Base-by-base conservation (phyloP, 2,329 filamentous ascomycete species). In the Fusarium heterosporum region DNA sequence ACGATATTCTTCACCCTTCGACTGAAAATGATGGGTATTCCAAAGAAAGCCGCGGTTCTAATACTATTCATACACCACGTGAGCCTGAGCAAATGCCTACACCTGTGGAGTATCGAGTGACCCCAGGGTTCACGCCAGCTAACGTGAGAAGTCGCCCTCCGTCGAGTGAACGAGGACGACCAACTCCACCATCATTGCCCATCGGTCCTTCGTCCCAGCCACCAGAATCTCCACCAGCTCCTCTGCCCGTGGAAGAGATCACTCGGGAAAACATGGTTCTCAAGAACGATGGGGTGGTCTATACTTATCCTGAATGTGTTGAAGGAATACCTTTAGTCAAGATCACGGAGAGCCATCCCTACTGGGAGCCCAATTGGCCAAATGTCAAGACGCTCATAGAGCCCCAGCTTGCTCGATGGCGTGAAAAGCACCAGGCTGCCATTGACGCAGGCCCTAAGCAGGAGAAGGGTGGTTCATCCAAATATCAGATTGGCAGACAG, bases 331-430 rank as follows among this genome's bases (percentile, higher is more conserved):
- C 85, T 1, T 65, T 87, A 4, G 80, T 77, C 36, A 85, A 84
- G 70, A 86, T 88, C 47, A 74, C 80, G 39, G 75, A 79, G 16
- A 74, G 69, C 9, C 82, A 88, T 39, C 81, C 83, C 0, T 87
- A 87, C 71, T 88, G 85, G 85, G 84, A 87, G 14, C 73, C 79
- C 0, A 78, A 80, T 6, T 88, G 86, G 86, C 79, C 79, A 12
- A 74, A 81, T 5, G 74, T 86, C 6, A 79, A 80, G 54, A 72
- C 73, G 2, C 64, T 80, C 8, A 81, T 86, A 9, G 75, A 79
- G 41, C 77, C 79, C 1, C 77, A 81, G 34, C 75, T 85, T 9
- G 76, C 80, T 8, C 79, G 78, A 38, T 87, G 84, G 83, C 77
- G 78, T 19, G 78, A 80, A 32, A 87, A 84, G 73, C 78, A 82